A percentile compares a stretch with the other conserved stretches of the same genome.
These are phyloP conservation scores for Fagus crenata DNA, from an alignment of 306 rosid species.

Conservation along the genomic window DNA sequence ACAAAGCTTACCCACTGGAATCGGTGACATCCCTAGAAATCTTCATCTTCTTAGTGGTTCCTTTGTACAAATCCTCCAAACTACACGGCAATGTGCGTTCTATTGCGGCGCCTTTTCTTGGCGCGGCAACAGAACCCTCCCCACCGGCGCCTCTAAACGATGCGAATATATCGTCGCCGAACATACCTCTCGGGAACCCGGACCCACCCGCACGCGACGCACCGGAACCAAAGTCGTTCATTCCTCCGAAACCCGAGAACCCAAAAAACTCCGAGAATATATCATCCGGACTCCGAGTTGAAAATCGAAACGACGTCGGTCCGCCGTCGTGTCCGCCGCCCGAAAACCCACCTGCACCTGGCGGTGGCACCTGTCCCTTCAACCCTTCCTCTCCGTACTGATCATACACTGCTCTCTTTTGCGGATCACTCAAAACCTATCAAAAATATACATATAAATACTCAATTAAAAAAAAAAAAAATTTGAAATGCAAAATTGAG, in stretches of 20 bases:
- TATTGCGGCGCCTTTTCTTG: slow-evolving; percentile 64
- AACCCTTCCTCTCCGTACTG: slow-evolving; percentile 93
- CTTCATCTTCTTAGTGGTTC: slow-evolving; percentile 94
- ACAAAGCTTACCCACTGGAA: slow-evolving; percentile 66
- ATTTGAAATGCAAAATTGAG: not conserved
- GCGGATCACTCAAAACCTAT: slow-evolving; percentile 91
- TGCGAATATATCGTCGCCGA: slow-evolving; percentile 53
- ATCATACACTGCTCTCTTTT: slow-evolving; percentile 82
- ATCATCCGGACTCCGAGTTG: slow-evolving; percentile 73
- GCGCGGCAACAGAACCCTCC: slow-evolving; percentile 46
- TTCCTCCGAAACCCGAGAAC: slow-evolving; percentile 62
- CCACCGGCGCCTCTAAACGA: slow-evolving; percentile 53
- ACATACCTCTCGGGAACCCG: slow-evolving; percentile 51
- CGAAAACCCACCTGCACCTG: slow-evolving; percentile 57
- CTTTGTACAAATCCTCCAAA: slow-evolving; percentile 85
- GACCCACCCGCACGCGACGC: slow-evolving; percentile 52
- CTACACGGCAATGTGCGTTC: slow-evolving; percentile 68
- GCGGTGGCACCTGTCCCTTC: slow-evolving; percentile 72
- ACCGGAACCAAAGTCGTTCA: slow-evolving; percentile 61
- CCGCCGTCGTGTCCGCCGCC: slow-evolving; percentile 32
- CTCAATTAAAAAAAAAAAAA: not conserved
- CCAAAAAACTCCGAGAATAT: slow-evolving; percentile 80
- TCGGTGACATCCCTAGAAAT: slow-evolving; percentile 84
- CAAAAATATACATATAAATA: not conserved
- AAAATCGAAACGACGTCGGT: slow-evolving; percentile 60